Conservation (phyloP, 306 rosid species). For the Inga oerstediana region DNA sequence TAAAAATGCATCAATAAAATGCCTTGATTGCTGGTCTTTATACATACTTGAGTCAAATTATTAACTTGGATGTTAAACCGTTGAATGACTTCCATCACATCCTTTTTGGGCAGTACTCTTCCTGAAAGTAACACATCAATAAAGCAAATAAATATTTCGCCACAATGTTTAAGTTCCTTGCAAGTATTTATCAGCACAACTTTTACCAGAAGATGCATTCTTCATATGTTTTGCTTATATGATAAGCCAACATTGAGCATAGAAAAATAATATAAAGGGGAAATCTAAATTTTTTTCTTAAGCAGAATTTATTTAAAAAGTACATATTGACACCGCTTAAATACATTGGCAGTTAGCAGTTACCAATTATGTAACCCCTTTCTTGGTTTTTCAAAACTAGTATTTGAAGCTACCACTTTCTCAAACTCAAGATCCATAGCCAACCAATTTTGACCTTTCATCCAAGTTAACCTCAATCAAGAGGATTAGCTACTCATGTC, state of each 20-base stretch:
- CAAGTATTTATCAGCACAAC: background rate
- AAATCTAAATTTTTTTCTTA: constrained; percentile 15
- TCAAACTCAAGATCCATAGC: background rate
- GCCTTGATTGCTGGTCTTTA: constrained; percentile 22
- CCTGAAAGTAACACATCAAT: constrained; percentile 63
- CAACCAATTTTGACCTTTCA: constrained; percentile 5
- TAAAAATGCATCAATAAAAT: constrained; percentile 25
- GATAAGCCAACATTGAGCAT: constrained; percentile 12
- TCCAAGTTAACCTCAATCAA: constrained; percentile 24
- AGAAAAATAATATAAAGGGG: constrained; percentile 19
- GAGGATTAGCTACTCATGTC: constrained; percentile 15
- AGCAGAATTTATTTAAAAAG: background rate
- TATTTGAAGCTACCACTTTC: background rate
- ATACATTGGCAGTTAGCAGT: background rate
- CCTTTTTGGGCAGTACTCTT: constrained; percentile 71
- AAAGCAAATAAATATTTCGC: constrained; percentile 22
- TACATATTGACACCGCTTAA: background rate
- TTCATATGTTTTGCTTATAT: constrained; percentile 8
- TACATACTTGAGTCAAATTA: constrained; percentile 87
- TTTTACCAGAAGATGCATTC: constrained; percentile 7
- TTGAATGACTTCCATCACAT: constrained; percentile 67
- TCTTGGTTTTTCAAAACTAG: background rate
- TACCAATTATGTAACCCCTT: background rate
- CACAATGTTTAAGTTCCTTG: constrained; percentile 1
- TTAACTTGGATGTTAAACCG: constrained; percentile 94